These are phyloP conservation scores for Leccinum ochraceum DNA, from an alignment of 768 basidiomycete genomes.

Conservation along the genomic window DNA sequence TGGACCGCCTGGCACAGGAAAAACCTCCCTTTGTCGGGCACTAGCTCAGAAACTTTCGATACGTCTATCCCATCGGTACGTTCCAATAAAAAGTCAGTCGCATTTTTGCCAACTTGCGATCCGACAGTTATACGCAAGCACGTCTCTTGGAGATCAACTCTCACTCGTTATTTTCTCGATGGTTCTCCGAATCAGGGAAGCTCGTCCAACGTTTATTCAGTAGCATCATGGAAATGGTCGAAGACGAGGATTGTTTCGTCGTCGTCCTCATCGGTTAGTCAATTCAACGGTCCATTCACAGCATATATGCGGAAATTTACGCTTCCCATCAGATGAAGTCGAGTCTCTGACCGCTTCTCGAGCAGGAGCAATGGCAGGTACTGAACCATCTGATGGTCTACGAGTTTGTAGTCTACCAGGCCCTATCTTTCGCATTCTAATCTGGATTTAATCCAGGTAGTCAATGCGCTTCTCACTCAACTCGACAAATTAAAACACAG, in stretches of 20 bases:
- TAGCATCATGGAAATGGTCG: slow-evolving; percentile 86
- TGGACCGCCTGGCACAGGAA: slow-evolving; percentile 97
- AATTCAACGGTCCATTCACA: not conserved
- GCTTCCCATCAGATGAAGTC: slow-evolving; percentile 76
- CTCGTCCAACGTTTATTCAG: slow-evolving; percentile 92
- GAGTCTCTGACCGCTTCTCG: slow-evolving; percentile 94
- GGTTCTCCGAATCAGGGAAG: slow-evolving; percentile 99
- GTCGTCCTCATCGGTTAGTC: slow-evolving; percentile 86
- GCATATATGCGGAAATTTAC: slow-evolving; percentile 9
- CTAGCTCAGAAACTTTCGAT: slow-evolving; percentile 95
- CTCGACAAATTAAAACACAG: slow-evolving; percentile 91
- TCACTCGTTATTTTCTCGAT: slow-evolving; percentile 95
- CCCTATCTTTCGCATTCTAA: not conserved
- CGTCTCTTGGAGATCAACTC: slow-evolving; percentile 97
- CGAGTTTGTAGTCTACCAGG: slow-evolving; percentile 52
- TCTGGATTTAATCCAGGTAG: slow-evolving; percentile 63
- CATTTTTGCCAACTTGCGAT: slow-evolving; percentile 1
- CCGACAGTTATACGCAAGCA: slow-evolving; percentile 74
- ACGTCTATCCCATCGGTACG: slow-evolving; percentile 79
- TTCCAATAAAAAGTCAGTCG: slow-evolving; percentile 4
- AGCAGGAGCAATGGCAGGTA: slow-evolving; percentile 92
- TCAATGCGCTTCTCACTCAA: slow-evolving; percentile 96
- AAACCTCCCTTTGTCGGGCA: slow-evolving; percentile 93
- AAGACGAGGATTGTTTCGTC: slow-evolving; percentile 89
- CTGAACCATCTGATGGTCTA: slow-evolving; percentile 93